These are phyloP conservation scores for Nephelium lappaceum DNA, from an alignment of 345 rosid genomes.

Conservation along the genomic window DNA sequence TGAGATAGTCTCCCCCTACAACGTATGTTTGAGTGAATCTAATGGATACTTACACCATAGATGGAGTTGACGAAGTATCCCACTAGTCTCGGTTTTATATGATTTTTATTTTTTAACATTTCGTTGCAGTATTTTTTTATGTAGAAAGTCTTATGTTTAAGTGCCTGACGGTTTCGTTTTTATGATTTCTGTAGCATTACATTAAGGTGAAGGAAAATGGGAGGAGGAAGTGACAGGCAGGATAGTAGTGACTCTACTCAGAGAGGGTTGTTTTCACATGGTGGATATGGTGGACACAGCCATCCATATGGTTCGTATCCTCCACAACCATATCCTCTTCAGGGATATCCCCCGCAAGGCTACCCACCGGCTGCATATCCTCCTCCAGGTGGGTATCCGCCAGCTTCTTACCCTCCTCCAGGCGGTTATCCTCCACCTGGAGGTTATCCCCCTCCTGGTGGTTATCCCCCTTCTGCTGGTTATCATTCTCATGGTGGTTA, in stretches of 20 bases:
- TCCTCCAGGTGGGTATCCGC: slow-evolving; percentile 54
- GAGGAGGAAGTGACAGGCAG: slow-evolving; percentile 50
- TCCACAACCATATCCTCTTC: slow-evolving; percentile 41
- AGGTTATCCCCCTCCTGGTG: slow-evolving; percentile 42
- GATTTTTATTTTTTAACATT: background rate
- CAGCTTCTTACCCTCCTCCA: slow-evolving; percentile 52
- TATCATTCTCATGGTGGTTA: slow-evolving; percentile 51
- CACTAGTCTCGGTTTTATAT: background rate
- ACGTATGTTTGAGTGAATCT: background rate
- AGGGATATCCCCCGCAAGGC: slow-evolving; percentile 43
- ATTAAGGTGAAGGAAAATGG: slow-evolving; percentile 34
- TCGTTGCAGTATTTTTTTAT: background rate
- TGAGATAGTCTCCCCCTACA: background rate
- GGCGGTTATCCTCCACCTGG: slow-evolving; percentile 34
- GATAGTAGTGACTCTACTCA: slow-evolving; percentile 45
- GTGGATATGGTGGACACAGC: slow-evolving; percentile 54
- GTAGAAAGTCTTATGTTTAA: background rate
- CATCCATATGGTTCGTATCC: slow-evolving; percentile 39
- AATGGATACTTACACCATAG: background rate
- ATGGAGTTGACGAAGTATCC: background rate
- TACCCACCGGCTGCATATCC: slow-evolving; percentile 43
- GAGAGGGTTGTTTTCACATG: slow-evolving; percentile 68
- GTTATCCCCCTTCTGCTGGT: slow-evolving; percentile 32
- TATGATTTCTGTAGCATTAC: slow-evolving; percentile 20
- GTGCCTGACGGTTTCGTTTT: background rate